Base-by-base conservation (phyloP, 805 yeast genomes). In the Tetrapisispora taiwanensis region DNA sequence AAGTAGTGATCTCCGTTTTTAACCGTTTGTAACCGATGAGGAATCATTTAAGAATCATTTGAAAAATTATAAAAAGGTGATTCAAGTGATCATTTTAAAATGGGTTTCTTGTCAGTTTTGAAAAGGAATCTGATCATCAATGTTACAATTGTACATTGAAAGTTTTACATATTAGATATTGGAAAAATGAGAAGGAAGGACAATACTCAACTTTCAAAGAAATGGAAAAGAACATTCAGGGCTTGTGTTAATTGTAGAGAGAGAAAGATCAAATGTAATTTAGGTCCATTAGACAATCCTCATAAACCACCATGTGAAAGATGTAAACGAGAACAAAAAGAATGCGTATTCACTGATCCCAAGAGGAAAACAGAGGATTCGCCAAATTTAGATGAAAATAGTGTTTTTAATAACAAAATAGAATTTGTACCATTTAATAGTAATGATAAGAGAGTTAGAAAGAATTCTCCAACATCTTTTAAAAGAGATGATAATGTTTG, bases 191-290 rank as follows among this genome's bases (percentile, higher is more conserved):
- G 26, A 22, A 22, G 8, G 26, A 22, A 22, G 8, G 26, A 22
- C 5, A 22, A 22, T 22, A 22, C 26, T 5, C 26, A 22, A 22
- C 26, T 8, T 28, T 28, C 30, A 32, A 36, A 39, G 32, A 64
- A 59, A 46, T 81, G 73, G 68, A 75, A 69, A 51, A 67, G 95
- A 49, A 77, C 79, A 48, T 89, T 84, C 60, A 73, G 77, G 49
- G 97, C 97, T 1, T 89, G 97, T 55, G 63, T 84, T 40, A 84
- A 79, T 63, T 89, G 97, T 59, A 74, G 96, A 15, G 75, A 79
- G 7, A 73, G 95, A 35, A 90, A 89, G 56, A 85, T 86, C 36
- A 79, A 79, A 55, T 89, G 97, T 67, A 95, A 87, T 58, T 65
- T 89, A 51, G 95, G 95, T 2, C 76, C 80, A 9, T 75, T 79